Conservation (phyloP, 495 filamentous ascomycete genomes). For the Penicillium canariense region DNA sequence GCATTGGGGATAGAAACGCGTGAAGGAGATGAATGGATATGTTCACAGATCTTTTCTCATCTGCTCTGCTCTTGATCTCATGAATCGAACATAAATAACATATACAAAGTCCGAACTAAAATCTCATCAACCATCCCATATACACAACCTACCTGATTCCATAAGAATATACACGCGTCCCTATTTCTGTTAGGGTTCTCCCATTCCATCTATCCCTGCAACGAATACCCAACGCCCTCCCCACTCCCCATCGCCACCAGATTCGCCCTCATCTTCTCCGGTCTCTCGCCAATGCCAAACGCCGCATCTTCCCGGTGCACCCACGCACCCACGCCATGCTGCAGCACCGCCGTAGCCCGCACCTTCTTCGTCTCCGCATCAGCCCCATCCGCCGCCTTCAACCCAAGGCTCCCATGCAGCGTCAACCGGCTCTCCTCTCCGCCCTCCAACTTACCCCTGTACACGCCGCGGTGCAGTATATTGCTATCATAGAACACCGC, state of each 20-base stretch:
- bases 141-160: not conserved
- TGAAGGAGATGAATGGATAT: not conserved
- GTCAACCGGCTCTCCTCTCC: conserved; percentile 63
- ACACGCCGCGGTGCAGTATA: conserved; percentile 79
- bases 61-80: not conserved
- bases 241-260: conserved; percentile 60
- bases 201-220: conserved; percentile 35
- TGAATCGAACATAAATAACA: not conserved
- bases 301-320: conserved; percentile 52
- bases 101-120: not conserved
- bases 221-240: conserved; percentile 57
- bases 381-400: conserved; percentile 44
- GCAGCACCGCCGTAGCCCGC: conserved; percentile 75
- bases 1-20: not conserved
- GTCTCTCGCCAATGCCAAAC: conserved; percentile 53
- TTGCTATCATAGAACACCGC: conserved; percentile 86
- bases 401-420: conserved; percentile 77
- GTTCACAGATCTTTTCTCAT: not conserved
- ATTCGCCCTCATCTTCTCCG: conserved; percentile 50
- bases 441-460: conserved; percentile 45
- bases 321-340: conserved; percentile 81
- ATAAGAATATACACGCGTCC: not conserved
- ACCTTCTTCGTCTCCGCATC: conserved; percentile 41
- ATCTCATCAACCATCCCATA: not conserved
- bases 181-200: not conserved